Evolutionary conservation across 768 basidiomycete species (phyloP), one percentile per base, ranked within the genome.

Genomic region (Kockovaella imperatae): DNA sequence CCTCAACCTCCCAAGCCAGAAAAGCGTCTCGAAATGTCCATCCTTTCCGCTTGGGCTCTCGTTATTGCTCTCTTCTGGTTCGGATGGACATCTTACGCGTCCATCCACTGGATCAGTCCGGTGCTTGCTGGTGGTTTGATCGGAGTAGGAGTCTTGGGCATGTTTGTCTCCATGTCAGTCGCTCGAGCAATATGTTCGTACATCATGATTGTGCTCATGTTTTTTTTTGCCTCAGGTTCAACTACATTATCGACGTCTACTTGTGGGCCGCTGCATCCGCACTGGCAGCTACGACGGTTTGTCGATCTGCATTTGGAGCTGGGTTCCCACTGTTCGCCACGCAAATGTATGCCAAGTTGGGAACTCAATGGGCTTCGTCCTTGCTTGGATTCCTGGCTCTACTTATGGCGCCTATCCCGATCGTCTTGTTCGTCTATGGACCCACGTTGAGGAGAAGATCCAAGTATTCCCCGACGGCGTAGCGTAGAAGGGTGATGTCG

Each of bases 61-160:
- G 62, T 64, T 14, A 64, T 73, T 48, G 58, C 67, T 43, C 67
- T 74, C 67, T 70, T 74, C 58, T 72, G 71, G 72, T 73, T 73
- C 34, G 73, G 72, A 10, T 74, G 72, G 73, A 73, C 73, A 17
- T 67, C 67, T 36, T 73, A 70, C 49, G 49, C 54, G n/a, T 59
- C 52, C 10, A 54, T 72, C n/a, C 68, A 66, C 42, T 72, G 71
- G 71, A 63, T 67, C 20, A 59, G 52, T 11, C 69, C 69, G 3
- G 52, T 65, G 28, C 44, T 70, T 7, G 64, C 64, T 29, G 68
- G 59, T 20, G 54, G 42, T 7, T 41, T 72, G 4, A 52, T 72
- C 20, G 71, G 71, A 6, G 41, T 62, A 7, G 66, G 57, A 1
- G 55, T 67, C 15, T 49, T 69, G 28, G 62, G 64, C 1, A 66